Evolutionary conservation across 2,329 filamentous ascomycete genomes (phyloP).

Genomic region (Amphichorda felina): DNA sequence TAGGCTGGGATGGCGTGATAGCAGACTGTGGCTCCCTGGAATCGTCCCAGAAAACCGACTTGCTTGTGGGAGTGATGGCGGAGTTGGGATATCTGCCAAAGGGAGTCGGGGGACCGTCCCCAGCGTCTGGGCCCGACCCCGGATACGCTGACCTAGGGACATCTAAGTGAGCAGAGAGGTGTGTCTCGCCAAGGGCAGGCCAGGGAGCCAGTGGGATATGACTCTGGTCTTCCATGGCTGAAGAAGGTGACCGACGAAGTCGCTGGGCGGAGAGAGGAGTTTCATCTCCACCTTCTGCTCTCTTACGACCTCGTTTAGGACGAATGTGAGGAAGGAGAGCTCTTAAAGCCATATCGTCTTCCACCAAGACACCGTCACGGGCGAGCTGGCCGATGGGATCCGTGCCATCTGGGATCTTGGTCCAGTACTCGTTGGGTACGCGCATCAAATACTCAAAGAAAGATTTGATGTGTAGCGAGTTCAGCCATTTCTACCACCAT

Average conservation of each 20-base stretch:
- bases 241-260: constrained; percentile 45
- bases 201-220: constrained; percentile 30
- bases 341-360: constrained; percentile 81
- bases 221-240: constrained; percentile 24
- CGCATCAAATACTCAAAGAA: constrained; percentile 86
- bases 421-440: constrained; percentile 70
- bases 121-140: constrained; percentile 19
- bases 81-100: constrained; percentile 60
- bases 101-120: constrained; percentile 45
- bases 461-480: constrained; percentile 86
- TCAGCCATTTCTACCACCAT: constrained; percentile 66
- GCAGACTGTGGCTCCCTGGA: constrained; percentile 57
- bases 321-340: constrained; percentile 70
- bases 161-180: constrained; percentile 2
- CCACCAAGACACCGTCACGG: constrained; percentile 70
- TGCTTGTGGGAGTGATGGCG: constrained; percentile 57
- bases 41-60: constrained; percentile 42
- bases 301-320: constrained; percentile 49
- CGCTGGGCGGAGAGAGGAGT: constrained; percentile 42
- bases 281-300: constrained; percentile 50
- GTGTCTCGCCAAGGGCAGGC: constrained; percentile 30
- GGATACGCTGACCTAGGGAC: constrained; percentile 5
- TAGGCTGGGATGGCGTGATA: constrained; percentile 51
- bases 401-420: constrained; percentile 54
- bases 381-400: constrained; percentile 51